A percentile compares a stretch with the other conserved stretches of the same genome.
Evolutionary conservation across 768 basidiomycete species (phyloP).

Genomic region (Lanmaoa pseudosensibilis): DNA sequence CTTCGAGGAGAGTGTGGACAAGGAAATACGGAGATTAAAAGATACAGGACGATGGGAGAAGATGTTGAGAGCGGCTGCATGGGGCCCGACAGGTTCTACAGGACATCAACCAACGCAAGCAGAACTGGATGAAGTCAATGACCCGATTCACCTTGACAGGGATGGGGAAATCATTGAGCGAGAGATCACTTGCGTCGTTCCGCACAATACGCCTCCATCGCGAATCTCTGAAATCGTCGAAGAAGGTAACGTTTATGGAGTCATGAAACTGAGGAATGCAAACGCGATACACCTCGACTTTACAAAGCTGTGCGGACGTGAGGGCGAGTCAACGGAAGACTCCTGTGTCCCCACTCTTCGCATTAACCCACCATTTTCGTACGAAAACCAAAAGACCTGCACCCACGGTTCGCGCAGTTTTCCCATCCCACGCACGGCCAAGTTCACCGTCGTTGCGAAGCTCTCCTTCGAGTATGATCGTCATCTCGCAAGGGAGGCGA

Average conservation of each 20-base stretch:
- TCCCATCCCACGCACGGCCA: constrained; percentile 31
- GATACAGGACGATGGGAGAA: constrained; percentile 21
- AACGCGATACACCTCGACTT: background rate
- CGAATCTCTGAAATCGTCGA: background rate
- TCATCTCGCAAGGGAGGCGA: constrained; percentile 37
- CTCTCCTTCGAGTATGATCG: constrained; percentile 39
- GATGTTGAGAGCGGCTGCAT: constrained; percentile 13
- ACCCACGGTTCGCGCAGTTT: background rate
- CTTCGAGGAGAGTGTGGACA: constrained; percentile 32
- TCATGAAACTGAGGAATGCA: background rate
- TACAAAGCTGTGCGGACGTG: background rate
- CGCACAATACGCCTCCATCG: background rate
- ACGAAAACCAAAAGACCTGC: constrained; percentile 11
- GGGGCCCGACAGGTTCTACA: constrained; percentile 11
- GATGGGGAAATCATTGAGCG: constrained; percentile 21
- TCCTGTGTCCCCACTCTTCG: constrained; percentile 1
- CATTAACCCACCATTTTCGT: constrained; percentile 16
- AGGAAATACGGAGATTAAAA: constrained; percentile 24
- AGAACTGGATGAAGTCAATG: background rate
- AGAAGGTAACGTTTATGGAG: background rate
- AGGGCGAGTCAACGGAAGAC: background rate
- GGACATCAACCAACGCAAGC: background rate
- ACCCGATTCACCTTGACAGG: background rate
- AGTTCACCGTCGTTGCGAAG: constrained; percentile 45
- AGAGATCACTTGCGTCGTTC: constrained; percentile 14